phyloP scores from a whole-genome alignment of 2,329 filamentous ascomycete genomes.

The Penicillium sp. region DNA sequence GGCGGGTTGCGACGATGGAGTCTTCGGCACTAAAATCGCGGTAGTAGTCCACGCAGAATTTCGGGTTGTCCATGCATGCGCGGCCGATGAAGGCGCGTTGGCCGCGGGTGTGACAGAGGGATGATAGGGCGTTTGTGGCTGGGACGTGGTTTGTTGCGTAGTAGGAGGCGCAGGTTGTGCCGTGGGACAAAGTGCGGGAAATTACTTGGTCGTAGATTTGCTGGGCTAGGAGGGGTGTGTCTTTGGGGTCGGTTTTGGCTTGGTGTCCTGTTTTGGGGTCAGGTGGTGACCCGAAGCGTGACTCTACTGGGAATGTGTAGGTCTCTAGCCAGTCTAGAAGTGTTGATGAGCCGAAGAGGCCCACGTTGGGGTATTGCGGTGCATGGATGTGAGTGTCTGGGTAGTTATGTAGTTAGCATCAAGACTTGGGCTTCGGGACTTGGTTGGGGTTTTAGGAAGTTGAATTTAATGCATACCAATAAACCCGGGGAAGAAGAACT shows the following conservation, averaged over 20 bases:
- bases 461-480: constrained; percentile 35
- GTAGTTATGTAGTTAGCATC: not conserved
- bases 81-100: constrained; percentile 89
- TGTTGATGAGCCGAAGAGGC: constrained; percentile 90
- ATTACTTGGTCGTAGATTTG: constrained; percentile 74
- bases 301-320: constrained; percentile 93
- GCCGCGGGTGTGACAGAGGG: constrained; percentile 73
- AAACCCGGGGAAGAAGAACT: constrained; percentile 49
- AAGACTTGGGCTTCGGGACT: not conserved
- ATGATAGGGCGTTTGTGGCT: constrained; percentile 86
- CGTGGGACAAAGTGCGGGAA: constrained; percentile 75
- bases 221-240: constrained; percentile 27
- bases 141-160: constrained; percentile 85
- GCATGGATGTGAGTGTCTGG: constrained; percentile 94
- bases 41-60: constrained; percentile 72
- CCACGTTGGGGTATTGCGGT: constrained; percentile 88
- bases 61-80: constrained; percentile 83
- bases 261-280: constrained; percentile 10
- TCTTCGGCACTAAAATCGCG: constrained; percentile 65
- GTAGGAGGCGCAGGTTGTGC: constrained; percentile 93
- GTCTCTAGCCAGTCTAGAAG: constrained; percentile 89
- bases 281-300: constrained; percentile 57
- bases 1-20: constrained; percentile 55
- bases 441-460: not conserved
- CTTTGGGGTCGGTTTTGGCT: constrained; percentile 13